Conservation (phyloP, 331 rosid species). For the Quercus tomentella region DNA sequence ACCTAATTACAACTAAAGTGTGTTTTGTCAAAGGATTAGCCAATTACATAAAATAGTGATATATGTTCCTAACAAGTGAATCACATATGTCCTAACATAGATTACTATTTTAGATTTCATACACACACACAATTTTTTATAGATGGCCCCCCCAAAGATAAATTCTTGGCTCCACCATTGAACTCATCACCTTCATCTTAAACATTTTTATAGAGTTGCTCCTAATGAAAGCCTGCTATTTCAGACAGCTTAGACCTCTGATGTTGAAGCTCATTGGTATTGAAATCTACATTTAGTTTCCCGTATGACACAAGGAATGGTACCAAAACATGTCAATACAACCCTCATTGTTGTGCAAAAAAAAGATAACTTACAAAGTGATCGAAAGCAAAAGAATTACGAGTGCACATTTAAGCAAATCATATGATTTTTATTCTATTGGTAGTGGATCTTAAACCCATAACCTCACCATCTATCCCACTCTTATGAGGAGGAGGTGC, state of each 20-base stretch:
- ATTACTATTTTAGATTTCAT: no score
- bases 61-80: no score
- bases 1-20: no score
- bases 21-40: no score
- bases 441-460: neutral
- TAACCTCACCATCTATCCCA: neutral
- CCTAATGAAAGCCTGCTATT: constrained; percentile 46
- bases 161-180: no score
- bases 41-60: no score
- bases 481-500: neutral
- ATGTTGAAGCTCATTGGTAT: constrained; percentile 32
- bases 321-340: neutral
- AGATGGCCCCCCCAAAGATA: no score
- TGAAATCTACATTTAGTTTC: constrained; percentile 34
- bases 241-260: constrained; percentile 34
- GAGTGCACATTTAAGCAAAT: neutral
- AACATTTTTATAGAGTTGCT: no score
- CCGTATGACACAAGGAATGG: constrained; percentile 18
- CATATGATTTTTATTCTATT: neutral
- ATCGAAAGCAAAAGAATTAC: neutral
- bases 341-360: neutral
- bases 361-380: neutral
- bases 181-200: no score
- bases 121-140: no score
- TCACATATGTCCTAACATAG: no score